These are phyloP conservation scores for Metschnikowia hibisci DNA, from an alignment of 805 yeast genomes.

Conservation along the genomic window DNA sequence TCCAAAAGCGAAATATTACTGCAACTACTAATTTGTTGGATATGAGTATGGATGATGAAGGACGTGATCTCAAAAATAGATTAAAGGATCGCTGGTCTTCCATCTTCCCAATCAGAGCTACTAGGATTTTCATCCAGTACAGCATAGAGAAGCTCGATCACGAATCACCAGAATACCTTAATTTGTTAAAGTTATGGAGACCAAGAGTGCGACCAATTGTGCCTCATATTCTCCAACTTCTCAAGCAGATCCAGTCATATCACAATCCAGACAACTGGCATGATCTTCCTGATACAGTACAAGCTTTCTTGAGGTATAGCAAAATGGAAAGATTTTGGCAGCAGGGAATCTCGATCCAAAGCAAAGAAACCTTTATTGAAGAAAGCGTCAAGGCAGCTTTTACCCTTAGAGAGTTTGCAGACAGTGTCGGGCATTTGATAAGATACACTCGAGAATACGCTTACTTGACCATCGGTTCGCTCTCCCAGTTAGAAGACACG, in stretches of 20 bases:
- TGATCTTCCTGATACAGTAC: constrained; percentile 83
- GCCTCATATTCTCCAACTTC: constrained; percentile 82
- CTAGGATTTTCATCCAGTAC: constrained; percentile 91
- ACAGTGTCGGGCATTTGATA: constrained; percentile 92
- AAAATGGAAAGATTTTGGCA: constrained; percentile 97
- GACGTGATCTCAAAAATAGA: constrained; percentile 67
- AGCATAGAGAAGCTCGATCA: constrained; percentile 88
- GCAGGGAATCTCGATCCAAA: constrained; percentile 91
- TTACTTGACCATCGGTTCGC: constrained; percentile 81
- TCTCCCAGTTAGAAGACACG: constrained; percentile 85
- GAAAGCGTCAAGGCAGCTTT: constrained; percentile 93
- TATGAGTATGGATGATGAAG: constrained; percentile 87
- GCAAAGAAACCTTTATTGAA: constrained; percentile 89
- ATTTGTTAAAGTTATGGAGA: constrained; percentile 76
- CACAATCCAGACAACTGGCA: constrained; percentile 93
- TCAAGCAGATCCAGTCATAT: constrained; percentile 89
- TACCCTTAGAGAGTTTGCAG: constrained; percentile 94
- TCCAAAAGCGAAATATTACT: constrained; percentile 74
- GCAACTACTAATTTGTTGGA: constrained; percentile 70
- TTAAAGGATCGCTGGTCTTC: constrained; percentile 91
- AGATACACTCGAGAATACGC: constrained; percentile 96
- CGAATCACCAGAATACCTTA: constrained; percentile 67
- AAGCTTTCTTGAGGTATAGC: constrained; percentile 83
- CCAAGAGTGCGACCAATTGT: constrained; percentile 89
- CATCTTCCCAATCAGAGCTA: constrained; percentile 91